These are phyloP conservation scores for Rhododendron griersonianum DNA, from an alignment of 148 eudicot genomes.

Conservation along the genomic window DNA sequence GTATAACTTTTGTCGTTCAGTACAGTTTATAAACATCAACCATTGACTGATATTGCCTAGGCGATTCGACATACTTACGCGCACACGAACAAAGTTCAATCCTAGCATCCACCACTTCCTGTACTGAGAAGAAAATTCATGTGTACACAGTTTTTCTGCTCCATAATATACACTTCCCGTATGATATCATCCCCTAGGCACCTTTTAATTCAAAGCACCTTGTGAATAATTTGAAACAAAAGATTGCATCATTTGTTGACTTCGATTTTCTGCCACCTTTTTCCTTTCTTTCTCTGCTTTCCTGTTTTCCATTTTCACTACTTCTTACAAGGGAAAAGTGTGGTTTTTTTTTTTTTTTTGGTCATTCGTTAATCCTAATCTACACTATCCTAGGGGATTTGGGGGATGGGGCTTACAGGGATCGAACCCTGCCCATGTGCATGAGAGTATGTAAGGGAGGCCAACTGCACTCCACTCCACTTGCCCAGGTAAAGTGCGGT, in stretches of 20 bases:
- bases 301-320: background rate
- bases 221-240: background rate
- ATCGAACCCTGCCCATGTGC: too few relatives aligned
- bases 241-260: background rate
- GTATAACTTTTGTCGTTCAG: background rate
- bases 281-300: background rate
- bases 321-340: too few relatives aligned
- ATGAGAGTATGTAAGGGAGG: background rate
- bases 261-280: background rate
- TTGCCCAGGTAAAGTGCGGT: too few relatives aligned
- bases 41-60: background rate
- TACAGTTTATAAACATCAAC: background rate
- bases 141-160: background rate
- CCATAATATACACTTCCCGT: too few relatives aligned
- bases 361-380: too few relatives aligned
- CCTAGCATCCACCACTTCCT: background rate
- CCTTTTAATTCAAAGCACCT: too few relatives aligned
- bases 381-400: too few relatives aligned
- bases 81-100: background rate
- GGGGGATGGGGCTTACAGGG: too few relatives aligned
- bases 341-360: too few relatives aligned
- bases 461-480: too few relatives aligned
- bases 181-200: background rate
- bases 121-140: background rate
- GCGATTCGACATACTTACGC: background rate